Evolutionary conservation across 2,329 filamentous ascomycete genomes (phyloP).

Genomic region (Gaeumannomyces sp.): DNA sequence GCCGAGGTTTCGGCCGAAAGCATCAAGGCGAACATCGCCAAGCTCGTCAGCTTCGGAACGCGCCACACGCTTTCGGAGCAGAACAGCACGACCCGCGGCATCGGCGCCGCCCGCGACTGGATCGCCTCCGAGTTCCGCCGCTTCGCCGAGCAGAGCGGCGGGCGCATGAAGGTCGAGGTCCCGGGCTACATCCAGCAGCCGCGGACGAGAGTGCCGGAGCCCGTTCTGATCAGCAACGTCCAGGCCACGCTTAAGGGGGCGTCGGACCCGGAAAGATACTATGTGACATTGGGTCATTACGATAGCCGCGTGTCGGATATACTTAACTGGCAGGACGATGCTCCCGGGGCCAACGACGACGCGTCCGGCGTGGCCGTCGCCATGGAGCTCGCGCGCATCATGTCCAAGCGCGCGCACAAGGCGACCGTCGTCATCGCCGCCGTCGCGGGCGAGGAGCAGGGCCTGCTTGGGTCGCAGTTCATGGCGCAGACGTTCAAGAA

Average conservation of each 20-base stretch:
- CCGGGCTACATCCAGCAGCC: slow-evolving; percentile 45
- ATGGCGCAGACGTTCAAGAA: slow-evolving; percentile 47
- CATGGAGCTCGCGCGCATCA: slow-evolving; percentile 48
- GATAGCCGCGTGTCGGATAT: slow-evolving; percentile 45
- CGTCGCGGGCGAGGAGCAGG: slow-evolving; percentile 53
- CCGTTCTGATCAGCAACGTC: slow-evolving; percentile 47
- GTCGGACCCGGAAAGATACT: slow-evolving; percentile 39
- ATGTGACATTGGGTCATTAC: slow-evolving; percentile 51
- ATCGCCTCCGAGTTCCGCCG: slow-evolving; percentile 42
- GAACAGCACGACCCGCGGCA: slow-evolving; percentile 65
- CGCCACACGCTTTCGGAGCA: slow-evolving; percentile 57
- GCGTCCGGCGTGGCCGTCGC: slow-evolving; percentile 39
- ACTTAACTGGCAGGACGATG: slow-evolving; percentile 43
- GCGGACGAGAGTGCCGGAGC: slow-evolving; percentile 39
- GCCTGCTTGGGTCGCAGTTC: slow-evolving; percentile 43
- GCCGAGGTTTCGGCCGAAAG: slow-evolving; percentile 30
- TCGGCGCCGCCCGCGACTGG: slow-evolving; percentile 58
- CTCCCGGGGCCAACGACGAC: slow-evolving; percentile 53
- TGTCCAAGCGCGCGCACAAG: slow-evolving; percentile 37
- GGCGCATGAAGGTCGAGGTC: slow-evolving; percentile 42
- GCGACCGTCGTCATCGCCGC: slow-evolving; percentile 50
- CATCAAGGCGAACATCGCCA: slow-evolving; percentile 44
- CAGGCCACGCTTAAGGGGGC: slow-evolving; percentile 44
- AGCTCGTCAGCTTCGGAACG: slow-evolving; percentile 50
- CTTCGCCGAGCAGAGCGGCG: slow-evolving; percentile 41